Percentiles rank a stretch among this genome's conserved stretches.
phyloP scores from a whole-genome alignment of 2,329 filamentous ascomycete genomes.

The Nemania abortiva region DNA sequence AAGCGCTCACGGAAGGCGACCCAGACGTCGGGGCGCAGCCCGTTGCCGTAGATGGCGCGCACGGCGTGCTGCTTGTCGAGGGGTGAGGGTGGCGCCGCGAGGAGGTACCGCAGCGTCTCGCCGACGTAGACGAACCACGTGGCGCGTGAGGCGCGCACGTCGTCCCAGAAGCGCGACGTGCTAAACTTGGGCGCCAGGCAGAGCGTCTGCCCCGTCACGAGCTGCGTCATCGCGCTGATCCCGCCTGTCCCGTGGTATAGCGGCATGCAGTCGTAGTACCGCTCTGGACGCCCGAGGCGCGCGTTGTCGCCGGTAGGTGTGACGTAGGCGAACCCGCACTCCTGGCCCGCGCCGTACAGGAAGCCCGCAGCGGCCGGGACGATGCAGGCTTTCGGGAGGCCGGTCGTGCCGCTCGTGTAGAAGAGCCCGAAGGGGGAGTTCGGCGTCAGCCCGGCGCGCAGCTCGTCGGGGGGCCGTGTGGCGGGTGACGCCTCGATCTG shows the following conservation, averaged over 20 bases:
- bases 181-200: constrained; percentile 77
- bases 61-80: constrained; percentile 71
- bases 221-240: constrained; percentile 66
- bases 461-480: constrained; percentile 65
- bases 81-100: constrained; percentile 73
- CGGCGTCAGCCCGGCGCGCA: constrained; percentile 64
- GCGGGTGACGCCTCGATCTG: constrained; percentile 59
- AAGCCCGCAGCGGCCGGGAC: constrained; percentile 65
- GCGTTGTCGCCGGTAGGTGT: constrained; percentile 46
- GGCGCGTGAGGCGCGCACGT: constrained; percentile 74
- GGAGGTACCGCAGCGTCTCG: constrained; percentile 79
- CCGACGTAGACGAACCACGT: constrained; percentile 83
- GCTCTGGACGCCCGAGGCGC: constrained; percentile 55
- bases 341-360: constrained; percentile 49
- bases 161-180: constrained; percentile 76
- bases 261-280: constrained; percentile 82
- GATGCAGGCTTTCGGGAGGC: constrained; percentile 77
- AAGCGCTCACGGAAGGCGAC: constrained; percentile 72
- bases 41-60: constrained; percentile 73
- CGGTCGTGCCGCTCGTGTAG: constrained; percentile 82
- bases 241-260: constrained; percentile 82
- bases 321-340: constrained; percentile 50
- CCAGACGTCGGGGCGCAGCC: constrained; percentile 77
- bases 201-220: constrained; percentile 66
- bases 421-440: constrained; percentile 72